Evolutionary conservation across 805 yeast genomes (phyloP).

Genomic region (Scheffersomyces spartinae): DNA sequence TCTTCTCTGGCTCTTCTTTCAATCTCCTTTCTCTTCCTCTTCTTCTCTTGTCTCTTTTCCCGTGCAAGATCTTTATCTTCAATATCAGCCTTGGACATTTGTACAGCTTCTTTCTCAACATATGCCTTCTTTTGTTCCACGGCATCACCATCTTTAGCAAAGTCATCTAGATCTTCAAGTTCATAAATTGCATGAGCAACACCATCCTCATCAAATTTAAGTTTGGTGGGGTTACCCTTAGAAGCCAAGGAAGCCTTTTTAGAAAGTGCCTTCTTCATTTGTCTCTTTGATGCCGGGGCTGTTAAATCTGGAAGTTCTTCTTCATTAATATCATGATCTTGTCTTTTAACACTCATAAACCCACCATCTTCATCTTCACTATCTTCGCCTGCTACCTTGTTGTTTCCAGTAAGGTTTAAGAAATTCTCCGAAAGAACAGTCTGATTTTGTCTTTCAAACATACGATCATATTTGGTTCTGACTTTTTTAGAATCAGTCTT

Average conservation of each 20-base stretch:
- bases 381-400: conserved; percentile 12
- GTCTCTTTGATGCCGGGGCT: conserved; percentile 69
- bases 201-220: conserved; percentile 92
- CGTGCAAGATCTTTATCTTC: conserved; percentile 70
- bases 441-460: conserved; percentile 93
- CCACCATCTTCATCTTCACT: conserved; percentile 47
- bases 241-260: conserved; percentile 59
- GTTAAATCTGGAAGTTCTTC: conserved; percentile 52
- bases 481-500: no score
- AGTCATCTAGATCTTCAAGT: conserved; percentile 81
- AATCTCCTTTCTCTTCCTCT: conserved; percentile 73
- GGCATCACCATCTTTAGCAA: conserved; percentile 64
- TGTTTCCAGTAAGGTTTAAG: conserved; percentile 50
- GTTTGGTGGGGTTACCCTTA: conserved; percentile 62
- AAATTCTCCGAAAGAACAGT: conserved; percentile 86
- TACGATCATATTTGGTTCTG: conserved; percentile 84
- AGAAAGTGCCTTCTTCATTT: conserved; percentile 75
- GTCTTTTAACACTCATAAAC: conserved; percentile 71
- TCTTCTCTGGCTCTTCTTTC: conserved; percentile 45
- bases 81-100: conserved; percentile 61
- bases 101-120: conserved; percentile 51
- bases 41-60: conserved; percentile 76
- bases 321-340: conserved; percentile 59
- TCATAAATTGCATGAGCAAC: conserved; percentile 85
- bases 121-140: conserved; percentile 55